Base-by-base conservation (phyloP, 1,139 yeast species). In the Wickerhamomyces sp. region DNA sequence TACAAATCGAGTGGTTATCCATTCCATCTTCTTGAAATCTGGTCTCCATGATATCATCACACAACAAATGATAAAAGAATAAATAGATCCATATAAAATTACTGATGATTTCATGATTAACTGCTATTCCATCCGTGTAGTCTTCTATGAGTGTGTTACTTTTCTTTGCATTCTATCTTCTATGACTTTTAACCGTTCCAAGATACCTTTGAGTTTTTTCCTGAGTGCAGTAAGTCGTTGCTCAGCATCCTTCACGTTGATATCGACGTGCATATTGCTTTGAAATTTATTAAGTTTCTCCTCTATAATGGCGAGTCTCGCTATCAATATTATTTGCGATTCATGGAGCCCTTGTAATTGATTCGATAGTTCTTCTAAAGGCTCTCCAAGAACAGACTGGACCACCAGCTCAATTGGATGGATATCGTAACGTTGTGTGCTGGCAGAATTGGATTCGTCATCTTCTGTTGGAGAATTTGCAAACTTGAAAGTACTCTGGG, bases 1-100 rank as follows among this genome's bases (percentile, higher is more conserved):
- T 48, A 70, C 45, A 83, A 83, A 59, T 73, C 75, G 36, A 49
- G 62, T 10, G 80, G 81, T 0, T 83, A 80, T 52, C 94, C 93
- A 37, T 78, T 55, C 51, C 56, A 54, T 18, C 44, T 66, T 35
- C 34, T 62, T 30, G 55, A 56, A 34, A 37, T 63, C 15, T 49
- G 46, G 46, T 35, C 37, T 3, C 44, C 45, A 32, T 38, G 22
- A 29, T 17, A 7, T 18, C n/a, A 8, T 16, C 16, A 8, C 6
- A 14, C 10, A 5, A 16, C 28, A 32, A 30, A 23, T 16, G 16
- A 27, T 10, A 13, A 23, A 24, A 17, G 14, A 18, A 14, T 7
- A 18, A 26, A n/a, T n/a, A n/a, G n/a, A n/a, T n/a, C n/a, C n/a
- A n/a, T n/a, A n/a, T n/a, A n/a, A n/a, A n/a, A n/a, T n/a, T n/a